phyloP scores from a whole-genome alignment of 371 early-diverging fungal genomes.

The Coemansia sp. region DNA sequence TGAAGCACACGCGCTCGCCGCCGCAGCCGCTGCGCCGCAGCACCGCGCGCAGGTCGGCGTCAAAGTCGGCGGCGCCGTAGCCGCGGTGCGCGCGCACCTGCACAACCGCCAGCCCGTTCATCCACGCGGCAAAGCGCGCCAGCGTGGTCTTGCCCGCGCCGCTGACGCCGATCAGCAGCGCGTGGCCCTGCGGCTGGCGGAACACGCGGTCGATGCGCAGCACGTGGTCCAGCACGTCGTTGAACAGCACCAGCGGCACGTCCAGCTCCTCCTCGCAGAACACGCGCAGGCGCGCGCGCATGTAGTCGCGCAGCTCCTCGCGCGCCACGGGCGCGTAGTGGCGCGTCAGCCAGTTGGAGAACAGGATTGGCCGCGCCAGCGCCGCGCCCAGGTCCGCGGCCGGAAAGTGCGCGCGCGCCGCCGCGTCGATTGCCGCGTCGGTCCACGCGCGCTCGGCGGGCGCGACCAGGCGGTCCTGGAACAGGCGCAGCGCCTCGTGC shows the following conservation, averaged over 20 bases:
- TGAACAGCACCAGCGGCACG: constrained; percentile 92
- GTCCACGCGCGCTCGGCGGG: constrained; percentile 94
- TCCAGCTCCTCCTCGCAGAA: constrained; percentile 99
- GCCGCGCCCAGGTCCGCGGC: constrained; percentile 69
- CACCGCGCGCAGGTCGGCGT: constrained; percentile 92
- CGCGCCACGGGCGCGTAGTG: constrained; percentile 87
- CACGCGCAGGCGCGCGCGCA: constrained; percentile 92
- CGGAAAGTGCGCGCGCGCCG: constrained; percentile 89
- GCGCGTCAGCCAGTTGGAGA: constrained; percentile 97
- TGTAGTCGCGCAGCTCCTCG: constrained; percentile 88
- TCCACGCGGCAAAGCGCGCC: constrained; percentile 98
- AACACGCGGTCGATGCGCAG: constrained; percentile 98
- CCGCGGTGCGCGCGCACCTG: constrained; percentile 96
- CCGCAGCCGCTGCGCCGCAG: constrained; percentile 93
- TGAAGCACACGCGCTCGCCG: constrained; percentile 97
- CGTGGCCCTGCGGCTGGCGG: constrained; percentile 96
- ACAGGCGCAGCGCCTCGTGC: constrained; percentile 96
- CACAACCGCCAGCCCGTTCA: constrained; percentile 96
- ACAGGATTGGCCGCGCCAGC: constrained; percentile 89
- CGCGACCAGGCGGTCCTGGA: constrained; percentile 96
- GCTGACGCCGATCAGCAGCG: constrained; percentile 96
- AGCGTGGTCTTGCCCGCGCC: constrained; percentile 97
- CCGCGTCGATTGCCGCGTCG: constrained; percentile 80
- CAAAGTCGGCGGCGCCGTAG: constrained; percentile 96
- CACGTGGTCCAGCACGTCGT: constrained; percentile 97